A percentile compares a stretch with the other conserved stretches of the same genome.
Evolutionary conservation across 1,139 yeast species (phyloP).

Genomic region (Geotrichum carabidarum): DNA sequence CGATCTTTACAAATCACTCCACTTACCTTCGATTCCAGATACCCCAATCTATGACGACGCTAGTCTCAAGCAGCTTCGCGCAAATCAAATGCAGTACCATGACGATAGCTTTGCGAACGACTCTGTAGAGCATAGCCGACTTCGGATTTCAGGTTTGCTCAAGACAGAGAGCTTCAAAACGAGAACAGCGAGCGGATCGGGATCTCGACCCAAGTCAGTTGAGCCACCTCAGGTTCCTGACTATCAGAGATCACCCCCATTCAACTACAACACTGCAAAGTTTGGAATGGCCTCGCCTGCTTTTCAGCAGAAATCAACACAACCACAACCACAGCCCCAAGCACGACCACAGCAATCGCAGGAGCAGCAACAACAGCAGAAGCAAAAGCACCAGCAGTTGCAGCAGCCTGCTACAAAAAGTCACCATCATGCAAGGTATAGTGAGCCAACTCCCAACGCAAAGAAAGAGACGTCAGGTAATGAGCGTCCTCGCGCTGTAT

Average conservation of each 20-base stretch:
- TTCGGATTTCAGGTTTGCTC: conserved; percentile 10
- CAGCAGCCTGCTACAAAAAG: too few relatives aligned
- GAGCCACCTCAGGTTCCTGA: neutral
- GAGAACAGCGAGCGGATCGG: neutral
- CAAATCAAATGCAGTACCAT: neutral
- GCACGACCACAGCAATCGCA: neutral
- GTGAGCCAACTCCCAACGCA: neutral
- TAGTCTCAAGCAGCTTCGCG: conserved; percentile 1
- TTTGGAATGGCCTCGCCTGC: neutral
- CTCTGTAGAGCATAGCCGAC: conserved; percentile 1
- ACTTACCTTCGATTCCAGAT: conserved; percentile 10
- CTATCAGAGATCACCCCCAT: neutral
- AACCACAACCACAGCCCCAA: neutral
- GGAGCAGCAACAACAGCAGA: neutral
- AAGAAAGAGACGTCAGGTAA: neutral
- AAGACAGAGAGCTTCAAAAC: conserved; percentile 12
- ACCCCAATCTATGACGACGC: conserved; percentile 10
- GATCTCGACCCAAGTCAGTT: neutral
- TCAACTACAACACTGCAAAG: neutral
- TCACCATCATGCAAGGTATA: neutral
- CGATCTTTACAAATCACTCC: conserved; percentile 5
- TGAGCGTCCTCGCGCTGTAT: conserved; percentile 4
- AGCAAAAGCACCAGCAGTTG: too few relatives aligned
- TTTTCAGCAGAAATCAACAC: neutral
- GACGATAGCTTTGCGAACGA: neutral